Evolutionary conservation across 148 eudicot genomes (phyloP).

Genomic region (Vaccinium myrtillus): DNA sequence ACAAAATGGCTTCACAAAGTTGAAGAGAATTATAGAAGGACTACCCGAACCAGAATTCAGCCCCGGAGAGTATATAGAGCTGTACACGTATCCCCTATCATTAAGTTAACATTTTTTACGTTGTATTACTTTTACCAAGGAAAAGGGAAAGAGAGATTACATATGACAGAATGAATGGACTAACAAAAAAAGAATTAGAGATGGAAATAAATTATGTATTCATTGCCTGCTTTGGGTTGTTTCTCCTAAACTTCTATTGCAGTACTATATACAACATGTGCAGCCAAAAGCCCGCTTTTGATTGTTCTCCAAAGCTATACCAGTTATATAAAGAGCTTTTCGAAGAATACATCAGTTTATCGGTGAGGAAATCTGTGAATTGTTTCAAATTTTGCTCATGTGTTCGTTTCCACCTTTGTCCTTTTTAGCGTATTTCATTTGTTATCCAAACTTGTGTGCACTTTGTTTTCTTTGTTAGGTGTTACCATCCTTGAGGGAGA

Average conservation of each 20-base stretch:
- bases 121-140: background rate
- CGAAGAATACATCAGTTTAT: constrained; percentile 29
- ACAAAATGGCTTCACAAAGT: constrained; percentile 31
- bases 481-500: constrained; percentile 27
- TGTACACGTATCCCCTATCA: constrained; percentile 31
- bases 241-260: constrained; percentile 12
- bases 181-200: background rate
- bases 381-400: background rate
- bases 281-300: constrained; percentile 35
- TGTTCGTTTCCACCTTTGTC: background rate
- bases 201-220: background rate
- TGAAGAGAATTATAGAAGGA: constrained; percentile 34
- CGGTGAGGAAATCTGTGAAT: constrained; percentile 24
- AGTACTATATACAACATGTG: constrained; percentile 38
- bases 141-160: background rate
- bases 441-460: background rate
- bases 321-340: constrained; percentile 31
- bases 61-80: constrained; percentile 33
- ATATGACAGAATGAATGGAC: background rate
- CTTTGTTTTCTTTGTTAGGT: constrained; percentile 17
- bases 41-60: constrained; percentile 24
- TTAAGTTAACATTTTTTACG: background rate
- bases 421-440: background rate
- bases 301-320: constrained; percentile 34
- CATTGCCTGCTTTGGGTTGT: background rate